Base-by-base conservation (phyloP, 805 yeast genomes). In the Candida broadrunensis region DNA sequence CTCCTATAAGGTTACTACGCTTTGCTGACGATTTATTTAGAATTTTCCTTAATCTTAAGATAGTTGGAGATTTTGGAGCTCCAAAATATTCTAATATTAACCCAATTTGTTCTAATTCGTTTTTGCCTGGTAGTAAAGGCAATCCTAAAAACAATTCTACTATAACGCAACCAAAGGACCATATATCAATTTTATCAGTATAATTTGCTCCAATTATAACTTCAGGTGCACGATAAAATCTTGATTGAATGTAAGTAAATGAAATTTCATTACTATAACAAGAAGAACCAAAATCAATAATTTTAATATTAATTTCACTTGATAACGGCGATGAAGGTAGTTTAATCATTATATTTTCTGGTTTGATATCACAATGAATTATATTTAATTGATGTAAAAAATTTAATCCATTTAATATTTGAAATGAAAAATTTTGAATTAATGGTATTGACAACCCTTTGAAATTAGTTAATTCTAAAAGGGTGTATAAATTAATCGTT, bases 361-460 rank as follows among this genome's bases (percentile, higher is more conserved):
- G 96, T 54, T 88, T 88, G 42, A 88, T 65, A 56, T 88, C 96
- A 52, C 95, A 88, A 56, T 88, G 96, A 19, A 88, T 78, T 5
- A 88, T 73, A 11, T 72, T 66, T 20, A 69, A 55, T 0, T 62
- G 48, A 49, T 84, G 89, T 25, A 88, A 67, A 47, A 70, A 80
- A n/a, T 70, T 58, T 33, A 88, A 57, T 0, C 87, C 90, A 6
- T 65, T 56, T 12, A 86, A 60, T 3, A 85, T 63, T 44, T 85
- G 87, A 32, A 48, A 55, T 0, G 82, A 63, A 54, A 87, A 73
- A 19, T 53, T 53, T 46, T 62, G 57, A 8, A 81, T 53, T 1
- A 79, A 47, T 1, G 51, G 36, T 32, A 69, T 55, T 8, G 71
- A 61, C 18, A 82, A 56, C 0, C 87, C 87, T 43, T 61, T 61